phyloP scores from a whole-genome alignment of 192 early-diverging fungal genomes.

The Coemansia sp. region DNA sequence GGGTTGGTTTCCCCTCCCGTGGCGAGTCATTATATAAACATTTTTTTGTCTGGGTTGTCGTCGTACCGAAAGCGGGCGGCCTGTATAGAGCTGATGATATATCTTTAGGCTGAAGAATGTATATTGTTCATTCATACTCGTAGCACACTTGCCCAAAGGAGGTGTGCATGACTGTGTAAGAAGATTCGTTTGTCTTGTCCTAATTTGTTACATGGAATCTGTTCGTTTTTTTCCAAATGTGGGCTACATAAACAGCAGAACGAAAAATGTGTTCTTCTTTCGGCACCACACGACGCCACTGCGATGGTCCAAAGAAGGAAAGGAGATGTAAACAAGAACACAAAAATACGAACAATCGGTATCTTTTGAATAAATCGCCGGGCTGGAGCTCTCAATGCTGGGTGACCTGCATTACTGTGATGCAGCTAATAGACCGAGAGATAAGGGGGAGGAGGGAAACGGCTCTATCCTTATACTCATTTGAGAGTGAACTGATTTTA shows the following conservation, averaged over 20 bases:
- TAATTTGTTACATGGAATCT: too few species aligned
- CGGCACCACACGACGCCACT: too few species aligned
- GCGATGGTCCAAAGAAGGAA: too few species aligned
- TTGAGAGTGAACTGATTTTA: too few species aligned
- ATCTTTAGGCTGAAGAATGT: neutral
- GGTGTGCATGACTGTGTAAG: too few species aligned
- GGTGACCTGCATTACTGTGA: neutral
- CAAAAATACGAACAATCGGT: neutral
- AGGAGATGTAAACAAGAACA: too few species aligned
- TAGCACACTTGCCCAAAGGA: neutral
- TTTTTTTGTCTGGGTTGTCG: neutral
- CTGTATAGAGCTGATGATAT: neutral
- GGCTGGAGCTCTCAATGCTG: neutral
- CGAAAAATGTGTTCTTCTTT: too few species aligned
- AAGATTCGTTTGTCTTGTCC: too few species aligned
- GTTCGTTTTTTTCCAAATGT: neutral
- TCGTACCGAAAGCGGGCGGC: neutral
- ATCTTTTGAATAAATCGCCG: neutral
- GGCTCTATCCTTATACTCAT: too few species aligned
- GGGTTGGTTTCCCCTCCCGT: neutral
- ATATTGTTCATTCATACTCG: neutral
- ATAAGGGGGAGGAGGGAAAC: neutral
- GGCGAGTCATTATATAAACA: conserved; percentile 4
- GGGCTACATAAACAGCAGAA: neutral
- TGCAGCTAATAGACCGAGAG: neutral